Percentiles rank a stretch among this genome's conserved stretches.
Evolutionary conservation across 306 rosid species (phyloP).

Genomic region (Macrotyloma uniflorum): DNA sequence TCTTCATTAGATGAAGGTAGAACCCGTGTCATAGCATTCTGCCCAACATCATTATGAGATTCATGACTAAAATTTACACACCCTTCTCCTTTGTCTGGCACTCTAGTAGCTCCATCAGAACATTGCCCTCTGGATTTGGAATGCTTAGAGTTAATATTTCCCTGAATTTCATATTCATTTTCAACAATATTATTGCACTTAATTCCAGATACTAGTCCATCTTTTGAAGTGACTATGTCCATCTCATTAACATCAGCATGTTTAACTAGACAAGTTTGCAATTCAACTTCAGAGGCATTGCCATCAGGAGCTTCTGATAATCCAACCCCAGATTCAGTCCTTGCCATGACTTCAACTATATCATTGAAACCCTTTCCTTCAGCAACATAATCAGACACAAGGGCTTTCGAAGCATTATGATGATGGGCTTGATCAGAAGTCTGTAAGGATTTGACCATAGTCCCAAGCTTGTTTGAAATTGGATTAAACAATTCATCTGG

Average conservation of each 20-base stretch:
- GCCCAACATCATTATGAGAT: slow-evolving; percentile 7
- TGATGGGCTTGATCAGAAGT: slow-evolving; percentile 34
- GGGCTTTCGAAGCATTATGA: slow-evolving; percentile 28
- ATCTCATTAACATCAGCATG: slow-evolving; percentile 34
- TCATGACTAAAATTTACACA: slow-evolving; percentile 20
- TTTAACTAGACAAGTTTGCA: slow-evolving; percentile 23
- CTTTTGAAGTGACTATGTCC: slow-evolving; percentile 30
- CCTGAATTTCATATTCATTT: slow-evolving; percentile 44
- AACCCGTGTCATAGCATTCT: not conserved
- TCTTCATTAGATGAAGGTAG: slow-evolving; percentile 31
- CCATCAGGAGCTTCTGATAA: slow-evolving; percentile 32
- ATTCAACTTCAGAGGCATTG: slow-evolving; percentile 37
- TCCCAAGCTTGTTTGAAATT: slow-evolving; percentile 21
- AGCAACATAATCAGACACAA: slow-evolving; percentile 37
- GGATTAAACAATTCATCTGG: slow-evolving; percentile 51
- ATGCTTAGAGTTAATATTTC: slow-evolving; percentile 27
- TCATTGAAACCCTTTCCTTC: slow-evolving; percentile 28
- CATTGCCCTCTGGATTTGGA: slow-evolving; percentile 34
- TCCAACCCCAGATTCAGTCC: slow-evolving; percentile 30
- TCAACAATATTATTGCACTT: slow-evolving; percentile 26
- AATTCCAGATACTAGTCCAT: slow-evolving; percentile 15
- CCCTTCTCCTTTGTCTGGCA: slow-evolving; percentile 34
- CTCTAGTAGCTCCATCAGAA: slow-evolving; percentile 37
- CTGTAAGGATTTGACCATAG: slow-evolving; percentile 31
- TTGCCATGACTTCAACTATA: slow-evolving; percentile 33